Evolutionary conservation across 2,329 filamentous ascomycete species (phyloP), one percentile per base, ranked within the genome.

Genomic region (Penicillium sp.): DNA sequence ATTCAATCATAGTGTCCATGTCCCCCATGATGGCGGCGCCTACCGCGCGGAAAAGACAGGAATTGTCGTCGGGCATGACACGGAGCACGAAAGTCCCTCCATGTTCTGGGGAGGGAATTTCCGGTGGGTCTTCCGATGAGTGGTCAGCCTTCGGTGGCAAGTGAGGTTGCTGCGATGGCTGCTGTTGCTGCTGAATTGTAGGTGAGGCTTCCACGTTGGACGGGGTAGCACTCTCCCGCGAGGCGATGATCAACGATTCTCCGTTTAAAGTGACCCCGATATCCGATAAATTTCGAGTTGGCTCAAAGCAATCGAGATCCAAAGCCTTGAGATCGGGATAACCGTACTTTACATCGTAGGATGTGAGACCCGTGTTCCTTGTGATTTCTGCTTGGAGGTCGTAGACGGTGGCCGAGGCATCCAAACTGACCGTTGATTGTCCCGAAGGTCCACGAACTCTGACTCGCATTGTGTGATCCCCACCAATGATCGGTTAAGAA

Each of bases 1-100:
- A 72, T 53, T 84, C 81, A 0, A 72, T 77, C 78, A 85, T 83
- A 6, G 73, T 72, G 46, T 82, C 79, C 51, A 83, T 72, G 1
- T 72, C 70, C 20, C 77, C 75, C 32, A 86, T 77, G n/a, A 94
- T 74, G 2, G 84, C 84, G 37, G 82, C 84, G 11, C 85, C 85
- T 31, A 96, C 80, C 0, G 90, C 89, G 17, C 88, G 84, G 65
- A 95, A 96, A 55, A 96, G 80, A 66, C 90, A 96, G 41, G 82
- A 87, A 64, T 95, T 95, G 64, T 96, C 90, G 57, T 95, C 90
- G 3, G 89, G 87, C 90, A 96, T 95, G 34, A 96, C 85, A 10
- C 90, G 82, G 12, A 95, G 75, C 6, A 93, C 84, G 12, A 77
- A 62, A 1, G 72, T 75, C 31, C 76, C 77, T 20, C 67, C 67